Evolutionary conservation across 257 asterid genomes (phyloP), one percentile per base, ranked within the genome.

Genomic region (Craterostigma plantagineum): DNA sequence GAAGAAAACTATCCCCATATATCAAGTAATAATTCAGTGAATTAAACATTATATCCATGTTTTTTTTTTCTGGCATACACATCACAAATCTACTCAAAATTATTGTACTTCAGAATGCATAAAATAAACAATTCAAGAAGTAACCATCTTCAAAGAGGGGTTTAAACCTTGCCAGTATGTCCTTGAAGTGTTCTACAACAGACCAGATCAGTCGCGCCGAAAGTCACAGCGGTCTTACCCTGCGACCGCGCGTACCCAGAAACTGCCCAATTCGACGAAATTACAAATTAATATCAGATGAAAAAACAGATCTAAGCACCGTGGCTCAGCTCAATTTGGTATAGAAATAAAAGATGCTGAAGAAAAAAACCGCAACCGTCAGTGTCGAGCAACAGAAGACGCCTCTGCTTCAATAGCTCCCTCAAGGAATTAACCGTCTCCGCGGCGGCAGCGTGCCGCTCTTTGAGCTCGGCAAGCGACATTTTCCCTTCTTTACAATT

Each of bases 131-230:
- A 40, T 40, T 40, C 5, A 40, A 1, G 16, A 5, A 10, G 17
- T 3, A 7, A 8, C 1, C 4, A 8, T 11, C 1, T 12, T 4
- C n/a, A n/a, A 14, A 40, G 2, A 40, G 3, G 9, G 16, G 16
- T 40, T 16, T 17, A 5, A 14, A 75, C 98, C 98, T 77, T 90
- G 44, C 98, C 95, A 12, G 93, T 72, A 60, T 90, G 98, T 33
- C 95, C 98, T 61, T 82, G 98, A 58, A 90, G 61, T 50, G 85
- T 90, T 74, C 98, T 67, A 62, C 92, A 79, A 61, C 94, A 90
- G 51, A 90, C 94, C 59, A 90, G 92, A 77, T 90, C 98, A 61
- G 95, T 90, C 7, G 83, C 92, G 45, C 94, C 95, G 54, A 82
- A 79, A 52, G 66, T 71, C 53, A 90, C 81, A 45, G 92, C 71